phyloP scores from a whole-genome alignment of 345 rosid species.

The Lenwebbia sp. region DNA sequence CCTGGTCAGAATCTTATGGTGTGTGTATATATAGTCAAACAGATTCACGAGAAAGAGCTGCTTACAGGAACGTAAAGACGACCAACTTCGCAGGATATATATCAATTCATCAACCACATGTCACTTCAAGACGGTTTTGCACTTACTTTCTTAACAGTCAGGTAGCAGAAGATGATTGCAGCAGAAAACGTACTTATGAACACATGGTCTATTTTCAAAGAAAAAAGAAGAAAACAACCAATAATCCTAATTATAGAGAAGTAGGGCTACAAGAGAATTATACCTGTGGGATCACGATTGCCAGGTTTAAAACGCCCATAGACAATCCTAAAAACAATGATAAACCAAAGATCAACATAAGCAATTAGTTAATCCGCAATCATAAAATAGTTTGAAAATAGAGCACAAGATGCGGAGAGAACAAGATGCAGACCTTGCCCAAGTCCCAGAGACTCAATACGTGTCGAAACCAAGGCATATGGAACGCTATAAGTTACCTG shows the following conservation, averaged over 20 bases:
- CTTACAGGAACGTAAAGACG: not conserved
- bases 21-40: not conserved
- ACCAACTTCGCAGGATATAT: not conserved
- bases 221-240: not conserved
- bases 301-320: conserved; percentile 92
- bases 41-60: not conserved
- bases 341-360: not conserved
- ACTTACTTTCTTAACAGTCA: not conserved
- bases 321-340: conserved; percentile 62
- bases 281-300: conserved; percentile 96
- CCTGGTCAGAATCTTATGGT: not conserved
- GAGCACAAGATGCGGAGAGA: conserved; percentile 2
- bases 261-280: not conserved
- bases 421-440: conserved; percentile 69
- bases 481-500: conserved; percentile 96
- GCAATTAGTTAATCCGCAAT: conserved; percentile 6
- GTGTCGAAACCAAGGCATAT: conserved; percentile 79
- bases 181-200: not conserved
- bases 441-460: conserved; percentile 82
- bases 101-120: not conserved
- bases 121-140: not conserved
- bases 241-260: not conserved
- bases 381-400: not conserved
- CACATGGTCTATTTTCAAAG: not conserved
- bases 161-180: not conserved